Conservation (phyloP, 345 rosid genomes). For the Punica granatum region DNA sequence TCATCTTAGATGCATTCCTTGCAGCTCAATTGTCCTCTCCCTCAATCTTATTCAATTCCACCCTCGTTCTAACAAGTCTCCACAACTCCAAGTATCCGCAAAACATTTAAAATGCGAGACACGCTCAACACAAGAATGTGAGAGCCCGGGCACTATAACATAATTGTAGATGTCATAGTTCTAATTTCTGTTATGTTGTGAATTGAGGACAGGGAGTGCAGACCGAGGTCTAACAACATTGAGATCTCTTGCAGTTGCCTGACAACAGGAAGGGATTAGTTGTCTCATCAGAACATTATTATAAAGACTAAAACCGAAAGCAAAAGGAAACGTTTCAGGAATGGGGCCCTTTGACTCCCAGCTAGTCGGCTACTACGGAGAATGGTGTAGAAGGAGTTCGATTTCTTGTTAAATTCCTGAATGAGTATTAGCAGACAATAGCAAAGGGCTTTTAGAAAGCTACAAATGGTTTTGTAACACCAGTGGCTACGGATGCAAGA, state of each 20-base stretch:
- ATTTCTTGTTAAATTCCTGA: constrained; percentile 95
- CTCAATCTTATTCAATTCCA: no score
- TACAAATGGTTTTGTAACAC: not conserved
- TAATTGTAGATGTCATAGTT: not conserved
- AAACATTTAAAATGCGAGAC: no score
- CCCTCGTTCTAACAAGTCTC: no score
- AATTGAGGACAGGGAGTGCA: constrained; percentile 42
- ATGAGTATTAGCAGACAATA: constrained; percentile 6
- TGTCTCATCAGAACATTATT: constrained; percentile 1
- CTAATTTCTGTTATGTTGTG: constrained; percentile 7
- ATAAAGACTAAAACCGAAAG: constrained; percentile 15
- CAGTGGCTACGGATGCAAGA: not conserved
- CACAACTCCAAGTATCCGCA: no score
- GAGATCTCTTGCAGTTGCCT: constrained; percentile 82
- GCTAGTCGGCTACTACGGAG: constrained; percentile 90
- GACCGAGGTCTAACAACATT: constrained; percentile 82
- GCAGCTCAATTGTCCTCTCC: no score
- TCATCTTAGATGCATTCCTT: no score
- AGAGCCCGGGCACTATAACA: not conserved
- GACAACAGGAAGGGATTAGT: constrained; percentile 16
- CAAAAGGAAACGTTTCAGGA: constrained; percentile 86
- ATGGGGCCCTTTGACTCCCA: constrained; percentile 95
- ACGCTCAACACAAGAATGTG: no score
- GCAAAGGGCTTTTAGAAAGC: constrained; percentile 4
- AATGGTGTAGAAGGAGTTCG: constrained; percentile 83